Percentiles rank a stretch among this genome's conserved stretches.
Conservation (phyloP, 2,329 filamentous ascomycete species). For the Fusarium coffeatum region DNA sequence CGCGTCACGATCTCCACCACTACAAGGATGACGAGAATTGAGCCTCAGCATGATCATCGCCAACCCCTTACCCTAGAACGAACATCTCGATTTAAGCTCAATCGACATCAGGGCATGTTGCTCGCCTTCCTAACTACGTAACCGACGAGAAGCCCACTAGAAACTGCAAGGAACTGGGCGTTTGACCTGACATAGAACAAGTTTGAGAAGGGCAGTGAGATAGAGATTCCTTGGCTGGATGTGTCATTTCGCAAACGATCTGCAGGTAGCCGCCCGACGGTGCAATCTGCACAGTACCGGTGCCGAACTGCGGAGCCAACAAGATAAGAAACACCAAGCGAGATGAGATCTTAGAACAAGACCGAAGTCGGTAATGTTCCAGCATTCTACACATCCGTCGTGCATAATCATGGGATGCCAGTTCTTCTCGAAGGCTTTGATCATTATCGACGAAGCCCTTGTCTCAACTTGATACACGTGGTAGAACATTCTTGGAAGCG, state of each 20-base stretch:
- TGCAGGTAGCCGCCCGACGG: background rate
- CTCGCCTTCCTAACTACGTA: slow-evolving; percentile 22
- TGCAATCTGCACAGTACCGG: background rate
- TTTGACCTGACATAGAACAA: background rate
- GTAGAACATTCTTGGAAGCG: slow-evolving; percentile 3
- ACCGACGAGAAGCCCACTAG: slow-evolving; percentile 13
- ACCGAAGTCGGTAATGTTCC: background rate
- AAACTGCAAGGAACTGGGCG: background rate
- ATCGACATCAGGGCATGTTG: background rate
- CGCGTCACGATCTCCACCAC: background rate
- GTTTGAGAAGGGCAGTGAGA: background rate
- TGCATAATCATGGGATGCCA: slow-evolving; percentile 5
- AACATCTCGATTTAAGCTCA: background rate
- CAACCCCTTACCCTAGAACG: slow-evolving; percentile 7
- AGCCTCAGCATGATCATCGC: background rate
- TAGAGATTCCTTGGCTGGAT: background rate
- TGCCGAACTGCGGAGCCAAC: background rate
- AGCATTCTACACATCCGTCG: background rate
- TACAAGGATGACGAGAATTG: background rate
- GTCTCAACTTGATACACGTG: background rate
- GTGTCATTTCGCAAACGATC: background rate
- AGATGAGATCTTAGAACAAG: background rate
- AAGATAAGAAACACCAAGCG: background rate
- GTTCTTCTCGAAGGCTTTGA: slow-evolving; percentile 18
- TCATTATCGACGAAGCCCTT: background rate